Evolutionary conservation across 345 rosid species (phyloP).

Genomic region (Arabidopsis suecica): DNA sequence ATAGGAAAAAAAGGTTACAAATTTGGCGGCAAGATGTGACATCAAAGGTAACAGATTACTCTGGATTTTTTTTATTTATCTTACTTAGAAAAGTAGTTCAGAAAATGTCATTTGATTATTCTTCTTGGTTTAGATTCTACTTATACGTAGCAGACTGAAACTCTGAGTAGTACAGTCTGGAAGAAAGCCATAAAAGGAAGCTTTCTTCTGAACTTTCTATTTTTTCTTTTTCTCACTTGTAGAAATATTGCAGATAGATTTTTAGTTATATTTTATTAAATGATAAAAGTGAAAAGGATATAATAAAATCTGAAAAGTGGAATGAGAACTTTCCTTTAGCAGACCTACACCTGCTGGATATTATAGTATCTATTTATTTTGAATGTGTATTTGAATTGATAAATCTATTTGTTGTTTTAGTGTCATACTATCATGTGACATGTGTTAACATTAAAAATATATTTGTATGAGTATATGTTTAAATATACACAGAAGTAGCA

Average conservation of each 20-base stretch:
- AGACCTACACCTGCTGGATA: slow-evolving; percentile 40
- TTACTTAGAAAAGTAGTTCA: slow-evolving; percentile 14
- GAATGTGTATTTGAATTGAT: slow-evolving; percentile 24
- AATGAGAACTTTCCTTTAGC: slow-evolving; percentile 45
- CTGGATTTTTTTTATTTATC: slow-evolving; percentile 2
- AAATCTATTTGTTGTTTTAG: slow-evolving; percentile 22
- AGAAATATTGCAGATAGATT: slow-evolving; percentile 6
- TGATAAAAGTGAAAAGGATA: slow-evolving; percentile 25
- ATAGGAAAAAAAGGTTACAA: slow-evolving; percentile 3
- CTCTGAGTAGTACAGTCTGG: slow-evolving; percentile 39
- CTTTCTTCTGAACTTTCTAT: slow-evolving; percentile 7
- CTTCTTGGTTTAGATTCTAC: slow-evolving; percentile 28
- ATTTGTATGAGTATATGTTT: neutral
- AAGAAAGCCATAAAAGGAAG: slow-evolving; percentile 36
- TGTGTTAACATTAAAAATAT: neutral
- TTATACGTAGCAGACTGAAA: slow-evolving; percentile 36
- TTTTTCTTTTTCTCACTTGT: slow-evolving; percentile 12
- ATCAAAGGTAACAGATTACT: slow-evolving; percentile 48
- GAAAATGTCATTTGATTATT: slow-evolving; percentile 34
- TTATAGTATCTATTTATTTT: slow-evolving; percentile 25
- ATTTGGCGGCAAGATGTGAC: slow-evolving; percentile 52
- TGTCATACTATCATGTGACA: neutral
- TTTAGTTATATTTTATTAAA: slow-evolving; percentile 11
- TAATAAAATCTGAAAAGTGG: slow-evolving; percentile 41
- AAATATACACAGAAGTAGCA: neutral